These are phyloP conservation scores for Ophiosphaerella herpotricha DNA, from an alignment of 2,329 filamentous ascomycete genomes.

Conservation along the genomic window DNA sequence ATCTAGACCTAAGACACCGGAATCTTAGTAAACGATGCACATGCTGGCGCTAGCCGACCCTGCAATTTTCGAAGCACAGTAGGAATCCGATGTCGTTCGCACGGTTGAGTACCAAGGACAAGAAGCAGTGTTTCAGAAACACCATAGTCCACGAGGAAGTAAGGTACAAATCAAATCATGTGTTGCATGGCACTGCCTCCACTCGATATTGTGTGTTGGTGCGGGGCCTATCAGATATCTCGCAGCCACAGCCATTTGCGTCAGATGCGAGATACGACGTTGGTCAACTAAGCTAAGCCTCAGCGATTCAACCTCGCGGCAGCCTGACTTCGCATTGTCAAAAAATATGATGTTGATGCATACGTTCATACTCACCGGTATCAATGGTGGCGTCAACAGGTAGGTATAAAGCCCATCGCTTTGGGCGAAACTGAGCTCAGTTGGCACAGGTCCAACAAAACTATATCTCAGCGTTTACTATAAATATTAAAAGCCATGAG, in stretches of 20 bases:
- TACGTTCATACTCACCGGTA: neutral
- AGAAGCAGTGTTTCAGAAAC: too few species aligned
- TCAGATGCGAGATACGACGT: constrained; percentile 1
- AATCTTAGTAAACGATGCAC: too few species aligned
- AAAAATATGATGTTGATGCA: neutral
- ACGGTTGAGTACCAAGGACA: too few species aligned
- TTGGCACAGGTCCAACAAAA: neutral
- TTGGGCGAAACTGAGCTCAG: neutral
- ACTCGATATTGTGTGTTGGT: too few species aligned
- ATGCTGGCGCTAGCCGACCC: too few species aligned
- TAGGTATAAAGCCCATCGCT: neutral
- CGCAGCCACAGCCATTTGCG: too few species aligned
- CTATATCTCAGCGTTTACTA: neutral
- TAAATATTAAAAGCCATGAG: neutral
- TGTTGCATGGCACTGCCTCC: too few species aligned
- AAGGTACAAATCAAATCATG: too few species aligned
- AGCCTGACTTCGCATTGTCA: constrained; percentile 1
- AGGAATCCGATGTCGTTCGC: too few species aligned
- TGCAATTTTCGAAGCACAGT: too few species aligned
- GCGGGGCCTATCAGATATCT: too few species aligned
- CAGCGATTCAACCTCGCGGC: constrained; percentile 3
- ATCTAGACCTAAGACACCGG: neutral
- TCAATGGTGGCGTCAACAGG: neutral
- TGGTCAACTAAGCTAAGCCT: constrained; percentile 1
- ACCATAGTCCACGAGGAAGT: too few species aligned